Conservation (phyloP, 495 filamentous ascomycete species). For the Talaromyces adpressus region DNA sequence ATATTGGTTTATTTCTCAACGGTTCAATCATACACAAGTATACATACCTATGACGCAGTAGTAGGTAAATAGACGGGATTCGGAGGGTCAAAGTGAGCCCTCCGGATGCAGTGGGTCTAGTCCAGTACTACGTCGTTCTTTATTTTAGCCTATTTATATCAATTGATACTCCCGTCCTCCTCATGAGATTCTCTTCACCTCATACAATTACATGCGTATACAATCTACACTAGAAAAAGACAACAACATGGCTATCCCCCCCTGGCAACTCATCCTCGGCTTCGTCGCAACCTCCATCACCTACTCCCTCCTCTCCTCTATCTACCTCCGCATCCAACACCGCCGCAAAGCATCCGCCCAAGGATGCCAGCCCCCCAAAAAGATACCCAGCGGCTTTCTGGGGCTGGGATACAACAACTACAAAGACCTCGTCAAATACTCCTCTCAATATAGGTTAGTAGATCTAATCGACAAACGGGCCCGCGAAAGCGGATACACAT, state of each 20-base stretch:
- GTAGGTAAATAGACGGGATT: too few species aligned
- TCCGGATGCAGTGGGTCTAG: too few species aligned
- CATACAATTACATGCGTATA: background rate
- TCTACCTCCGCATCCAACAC: conserved; percentile 9
- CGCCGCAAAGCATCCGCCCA: conserved; percentile 28
- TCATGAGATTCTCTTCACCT: background rate
- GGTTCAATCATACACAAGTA: too few species aligned
- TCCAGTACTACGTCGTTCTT: too few species aligned
- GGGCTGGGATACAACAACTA: conserved; percentile 29
- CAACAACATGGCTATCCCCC: background rate
- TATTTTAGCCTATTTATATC: background rate
- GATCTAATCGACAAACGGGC: conserved; percentile 27
- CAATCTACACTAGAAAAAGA: background rate
- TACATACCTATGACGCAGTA: too few species aligned
- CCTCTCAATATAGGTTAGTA: conserved; percentile 12
- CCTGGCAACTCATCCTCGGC: background rate
- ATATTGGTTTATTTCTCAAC: background rate
- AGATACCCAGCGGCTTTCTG: conserved; percentile 16
- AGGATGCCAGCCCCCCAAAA: conserved; percentile 24
- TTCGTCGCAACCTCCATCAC: background rate
- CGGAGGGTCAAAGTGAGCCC: too few species aligned
- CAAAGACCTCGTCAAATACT: conserved; percentile 16
- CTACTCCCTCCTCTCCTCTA: background rate
- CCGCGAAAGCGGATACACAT: conserved; percentile 28
- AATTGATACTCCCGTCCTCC: background rate